phyloP scores from a whole-genome alignment of 1,284 basidiomycete species.

The Pterulicium gracile region DNA sequence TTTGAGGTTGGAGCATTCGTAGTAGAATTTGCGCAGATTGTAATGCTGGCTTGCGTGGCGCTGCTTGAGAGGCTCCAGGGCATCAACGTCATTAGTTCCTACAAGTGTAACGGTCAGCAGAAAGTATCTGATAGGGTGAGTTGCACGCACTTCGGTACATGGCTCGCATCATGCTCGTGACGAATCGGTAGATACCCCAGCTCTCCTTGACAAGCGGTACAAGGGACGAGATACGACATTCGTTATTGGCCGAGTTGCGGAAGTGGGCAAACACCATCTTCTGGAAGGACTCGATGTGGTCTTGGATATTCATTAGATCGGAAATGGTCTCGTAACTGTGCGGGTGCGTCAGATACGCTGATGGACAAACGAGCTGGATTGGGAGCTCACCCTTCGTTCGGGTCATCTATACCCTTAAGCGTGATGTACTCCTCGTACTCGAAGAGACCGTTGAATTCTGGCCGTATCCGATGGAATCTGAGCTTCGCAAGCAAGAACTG shows the following conservation, averaged over 20 bases:
- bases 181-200: conserved; percentile 95
- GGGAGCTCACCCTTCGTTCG: conserved; percentile 81
- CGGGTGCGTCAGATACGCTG: conserved; percentile 10
- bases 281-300: conserved; percentile 96
- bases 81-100: conserved; percentile 85
- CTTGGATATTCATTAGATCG: conserved; percentile 92
- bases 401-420: conserved; percentile 92
- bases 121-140: background rate
- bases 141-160: conserved; percentile 75
- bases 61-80: conserved; percentile 74
- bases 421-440: conserved; percentile 97
- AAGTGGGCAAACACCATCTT: conserved; percentile 93
- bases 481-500: conserved; percentile 92
- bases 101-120: conserved; percentile 6
- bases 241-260: conserved; percentile 82
- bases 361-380: conserved; percentile 4
- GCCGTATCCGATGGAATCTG: conserved; percentile 85
- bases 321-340: conserved; percentile 88
- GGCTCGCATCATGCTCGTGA: conserved; percentile 93
- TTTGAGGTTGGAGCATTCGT: conserved; percentile 95
- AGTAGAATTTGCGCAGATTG: conserved; percentile 90
- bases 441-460: conserved; percentile 93
- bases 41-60: conserved; percentile 86
- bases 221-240: conserved; percentile 88
- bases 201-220: conserved; percentile 95